These are phyloP conservation scores for Trypanosoma rangeli DNA, from an alignment of 208 protist genomes.

Conservation along the genomic window DNA sequence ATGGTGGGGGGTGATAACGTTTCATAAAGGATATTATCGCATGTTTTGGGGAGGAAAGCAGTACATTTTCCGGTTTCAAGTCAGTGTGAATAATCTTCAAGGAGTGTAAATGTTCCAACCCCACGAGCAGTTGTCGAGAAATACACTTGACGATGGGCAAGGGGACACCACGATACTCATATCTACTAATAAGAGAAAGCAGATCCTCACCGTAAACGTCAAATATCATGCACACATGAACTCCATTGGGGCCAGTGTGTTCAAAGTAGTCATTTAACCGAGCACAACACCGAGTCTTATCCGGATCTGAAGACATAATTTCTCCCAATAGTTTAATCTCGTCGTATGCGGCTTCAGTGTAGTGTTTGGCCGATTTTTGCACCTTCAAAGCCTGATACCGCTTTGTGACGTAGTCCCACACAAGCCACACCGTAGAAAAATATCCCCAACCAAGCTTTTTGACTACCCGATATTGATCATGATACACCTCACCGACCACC, in stretches of 20 bases:
- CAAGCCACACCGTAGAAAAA: conserved; percentile 99
- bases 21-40: conserved; percentile 87
- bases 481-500: conserved; percentile 91
- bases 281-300: conserved; percentile 71
- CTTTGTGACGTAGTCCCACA: conserved; percentile 95
- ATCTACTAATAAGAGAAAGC: conserved; percentile 95
- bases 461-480: conserved; percentile 93
- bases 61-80: conserved; percentile 96
- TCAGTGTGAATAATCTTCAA: conserved; percentile 97
- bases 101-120: conserved; percentile 93
- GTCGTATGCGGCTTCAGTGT: conserved; percentile 81
- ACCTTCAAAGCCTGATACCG: conserved; percentile 85
- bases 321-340: conserved; percentile 80
- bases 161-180: conserved; percentile 95
- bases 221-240: conserved; percentile 97
- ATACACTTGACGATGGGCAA: conserved; percentile 94
- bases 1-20: conserved; percentile 69
- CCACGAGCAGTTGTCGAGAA: conserved; percentile 83
- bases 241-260: conserved; percentile 84
- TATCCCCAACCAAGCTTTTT: conserved; percentile 99
- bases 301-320: conserved; percentile 78
- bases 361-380: conserved; percentile 78
- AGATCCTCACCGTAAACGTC: conserved; percentile 96
- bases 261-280: conserved; percentile 90
- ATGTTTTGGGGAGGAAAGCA: conserved; percentile 87